These are phyloP conservation scores for Schizophyllum commune DNA, from an alignment of 1,284 basidiomycete species.

Conservation along the genomic window DNA sequence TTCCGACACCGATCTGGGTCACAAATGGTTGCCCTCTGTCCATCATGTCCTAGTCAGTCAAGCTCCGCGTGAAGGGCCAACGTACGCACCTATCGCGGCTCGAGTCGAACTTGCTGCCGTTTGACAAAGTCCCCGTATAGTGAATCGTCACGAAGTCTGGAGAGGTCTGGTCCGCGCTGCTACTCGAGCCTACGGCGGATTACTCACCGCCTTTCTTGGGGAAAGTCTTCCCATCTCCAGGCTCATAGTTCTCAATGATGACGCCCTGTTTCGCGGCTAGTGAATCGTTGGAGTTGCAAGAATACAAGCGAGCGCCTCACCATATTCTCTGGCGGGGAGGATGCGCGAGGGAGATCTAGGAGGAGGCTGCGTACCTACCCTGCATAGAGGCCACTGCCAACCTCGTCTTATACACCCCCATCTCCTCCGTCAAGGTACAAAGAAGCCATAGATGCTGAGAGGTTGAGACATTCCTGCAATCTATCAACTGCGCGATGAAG, in stretches of 20 bases:
- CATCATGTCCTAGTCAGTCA: background rate
- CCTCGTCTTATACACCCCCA: no score
- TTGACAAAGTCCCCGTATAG: slow-evolving; percentile 60
- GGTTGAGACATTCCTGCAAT: no score
- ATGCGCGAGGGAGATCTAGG: no score
- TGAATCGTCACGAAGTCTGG: slow-evolving; percentile 55
- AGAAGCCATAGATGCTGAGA: no score
- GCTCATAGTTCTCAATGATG: slow-evolving; percentile 29
- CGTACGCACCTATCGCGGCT: slow-evolving; percentile 55
- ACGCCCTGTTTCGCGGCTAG: slow-evolving; percentile 31
- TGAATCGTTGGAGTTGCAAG: no score
- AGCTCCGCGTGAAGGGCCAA: background rate
- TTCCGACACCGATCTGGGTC: slow-evolving; percentile 72
- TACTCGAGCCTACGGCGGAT: background rate
- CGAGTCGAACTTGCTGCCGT: slow-evolving; percentile 65
- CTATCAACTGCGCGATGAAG: no score
- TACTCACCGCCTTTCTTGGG: slow-evolving; percentile 41
- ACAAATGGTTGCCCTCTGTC: slow-evolving; percentile 53
- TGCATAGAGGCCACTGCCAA: no score
- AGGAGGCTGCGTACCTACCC: no score
- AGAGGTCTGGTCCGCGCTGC: slow-evolving; percentile 1
- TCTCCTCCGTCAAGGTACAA: no score
- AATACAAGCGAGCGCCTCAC: no score
- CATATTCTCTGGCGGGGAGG: no score
- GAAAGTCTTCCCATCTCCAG: slow-evolving; percentile 39